These are phyloP conservation scores for Platismatia glauca DNA, from an alignment of 495 filamentous ascomycete genomes.

Conservation along the genomic window DNA sequence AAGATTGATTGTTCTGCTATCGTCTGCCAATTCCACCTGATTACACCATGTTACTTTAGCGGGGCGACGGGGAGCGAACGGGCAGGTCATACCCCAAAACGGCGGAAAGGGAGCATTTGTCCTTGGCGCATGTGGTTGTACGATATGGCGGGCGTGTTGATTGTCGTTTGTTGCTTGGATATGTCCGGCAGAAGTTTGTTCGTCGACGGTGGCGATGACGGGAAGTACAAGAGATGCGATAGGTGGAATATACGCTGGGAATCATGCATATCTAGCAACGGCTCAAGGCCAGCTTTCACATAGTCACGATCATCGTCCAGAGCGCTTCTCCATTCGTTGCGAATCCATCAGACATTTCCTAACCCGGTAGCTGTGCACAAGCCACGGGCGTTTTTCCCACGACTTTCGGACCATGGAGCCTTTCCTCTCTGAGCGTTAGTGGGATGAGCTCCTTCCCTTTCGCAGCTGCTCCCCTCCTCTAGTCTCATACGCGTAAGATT, in stretches of 20 bases:
- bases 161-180: background rate
- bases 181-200: background rate
- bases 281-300: background rate
- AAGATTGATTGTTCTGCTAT: background rate
- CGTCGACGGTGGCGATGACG: background rate
- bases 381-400: too few species aligned
- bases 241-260: slow-evolving; percentile 3
- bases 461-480: too few species aligned
- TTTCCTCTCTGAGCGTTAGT: too few species aligned
- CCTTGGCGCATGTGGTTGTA: background rate
- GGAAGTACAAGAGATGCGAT: background rate
- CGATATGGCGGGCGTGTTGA: background rate
- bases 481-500: too few species aligned
- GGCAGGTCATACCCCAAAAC: background rate
- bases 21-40: background rate
- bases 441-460: too few species aligned
- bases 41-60: background rate
- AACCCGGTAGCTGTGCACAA: too few species aligned
- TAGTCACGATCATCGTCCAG: background rate
- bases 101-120: background rate
- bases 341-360: too few species aligned
- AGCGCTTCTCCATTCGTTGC: background rate
- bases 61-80: background rate
- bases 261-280: background rate
- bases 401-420: too few species aligned